These are phyloP conservation scores for Paecilomyces fulvus DNA, from an alignment of 2,329 filamentous ascomycete genomes.

Conservation along the genomic window DNA sequence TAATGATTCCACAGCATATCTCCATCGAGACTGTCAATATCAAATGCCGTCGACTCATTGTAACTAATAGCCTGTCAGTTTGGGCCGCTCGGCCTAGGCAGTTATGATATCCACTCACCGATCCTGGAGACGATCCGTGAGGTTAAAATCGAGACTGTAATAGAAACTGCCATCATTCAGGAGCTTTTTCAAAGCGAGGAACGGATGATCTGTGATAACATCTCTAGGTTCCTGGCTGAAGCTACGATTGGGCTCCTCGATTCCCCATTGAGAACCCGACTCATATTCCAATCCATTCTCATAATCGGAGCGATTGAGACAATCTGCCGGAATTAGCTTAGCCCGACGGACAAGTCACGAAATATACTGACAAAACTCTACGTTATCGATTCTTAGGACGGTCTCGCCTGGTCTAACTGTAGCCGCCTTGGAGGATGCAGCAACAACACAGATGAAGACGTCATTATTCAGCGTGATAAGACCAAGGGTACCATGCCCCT, in stretches of 20 bases:
- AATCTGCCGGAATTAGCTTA: constrained; percentile 47
- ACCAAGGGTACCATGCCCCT: constrained; percentile 77
- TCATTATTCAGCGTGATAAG: constrained; percentile 75
- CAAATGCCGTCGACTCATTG: constrained; percentile 68
- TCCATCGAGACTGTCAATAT: constrained; percentile 87
- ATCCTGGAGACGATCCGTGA: constrained; percentile 88
- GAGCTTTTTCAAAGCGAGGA: constrained; percentile 81
- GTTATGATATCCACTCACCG: constrained; percentile 44
- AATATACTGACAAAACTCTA: constrained; percentile 59
- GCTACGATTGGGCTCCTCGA: constrained; percentile 46
- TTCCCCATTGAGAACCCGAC: constrained; percentile 44
- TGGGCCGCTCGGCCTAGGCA: constrained; percentile 6
- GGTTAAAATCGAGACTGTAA: constrained; percentile 92
- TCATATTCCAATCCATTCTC: constrained; percentile 62
- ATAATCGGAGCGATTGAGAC: constrained; percentile 76
- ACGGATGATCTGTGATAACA: constrained; percentile 72
- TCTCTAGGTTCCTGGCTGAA: constrained; percentile 56
- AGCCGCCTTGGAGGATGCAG: constrained; percentile 67
- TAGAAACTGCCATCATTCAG: constrained; percentile 92
- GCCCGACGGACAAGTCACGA: neutral
- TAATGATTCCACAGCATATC: constrained; percentile 97
- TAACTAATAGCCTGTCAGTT: constrained; percentile 43
- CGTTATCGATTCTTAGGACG: constrained; percentile 74
- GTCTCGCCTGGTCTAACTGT: constrained; percentile 80
- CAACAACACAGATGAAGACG: constrained; percentile 87